Evolutionary conservation across 805 yeast genomes (phyloP), one percentile per base, ranked within the genome.

Genomic region (Yamadazyma takamatsuzukensis): DNA sequence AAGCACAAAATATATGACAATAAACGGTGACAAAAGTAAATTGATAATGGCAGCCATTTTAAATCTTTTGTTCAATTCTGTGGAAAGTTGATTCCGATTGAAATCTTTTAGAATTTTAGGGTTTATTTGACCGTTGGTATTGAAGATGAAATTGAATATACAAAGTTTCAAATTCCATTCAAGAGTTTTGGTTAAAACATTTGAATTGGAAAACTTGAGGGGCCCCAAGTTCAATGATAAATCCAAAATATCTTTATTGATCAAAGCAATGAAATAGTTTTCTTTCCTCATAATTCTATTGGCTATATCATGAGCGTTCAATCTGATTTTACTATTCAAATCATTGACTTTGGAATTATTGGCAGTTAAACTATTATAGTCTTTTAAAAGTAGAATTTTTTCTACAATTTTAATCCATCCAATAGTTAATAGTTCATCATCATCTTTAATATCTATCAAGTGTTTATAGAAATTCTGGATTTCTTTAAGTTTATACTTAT

Each of bases 81-180:
- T 74, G 0, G 87, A 69, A 13, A 90, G 54, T 25, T 73, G 70
- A 29, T 75, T 73, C 32, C 95, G 66, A 38, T 83, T 83, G 21
- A 76, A 69, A 36, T 81, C 87, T 47, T 80, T 83, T 43, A 90
- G 59, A 29, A 90, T 77, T 12, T 68, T 61, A 9, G 78, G 78
- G 34, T 88, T 77, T 11, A 93, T 62, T 47, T 86, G 95, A 0
- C 97, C 97, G 22, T 79, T 74, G 18, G 76, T 76, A 49, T 83
- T 85, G 61, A 93, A 93, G 0, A 83, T 80, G 54, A 77, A 89
- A 37, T 93, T 95, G 52, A 85, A 74, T 10, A 93, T 75, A 52
- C 97, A 90, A 15, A 93, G 64, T 46, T 85, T 85, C 36, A 93
- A 66, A 54, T 90, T 90, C 97, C 97, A 93, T 49, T 93, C 98